Conservation (phyloP, 768 basidiomycete species). For the Lactarius deliciosus region DNA sequence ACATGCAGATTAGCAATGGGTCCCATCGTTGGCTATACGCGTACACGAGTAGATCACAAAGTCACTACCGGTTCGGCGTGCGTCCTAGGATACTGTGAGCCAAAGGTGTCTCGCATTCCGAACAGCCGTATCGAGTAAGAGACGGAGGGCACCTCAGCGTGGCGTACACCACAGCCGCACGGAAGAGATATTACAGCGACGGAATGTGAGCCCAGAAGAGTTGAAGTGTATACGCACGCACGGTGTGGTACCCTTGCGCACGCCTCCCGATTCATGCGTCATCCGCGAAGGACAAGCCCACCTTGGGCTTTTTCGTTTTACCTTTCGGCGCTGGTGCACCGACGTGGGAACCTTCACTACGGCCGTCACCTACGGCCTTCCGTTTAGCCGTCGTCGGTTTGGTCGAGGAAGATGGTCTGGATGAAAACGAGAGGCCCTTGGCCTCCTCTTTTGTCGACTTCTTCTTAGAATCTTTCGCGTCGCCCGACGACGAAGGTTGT, state of each 20-base stretch:
- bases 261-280: slow-evolving; percentile 42
- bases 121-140: not conserved
- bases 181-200: not conserved
- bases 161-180: not conserved
- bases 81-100: not conserved
- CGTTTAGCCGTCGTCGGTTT: slow-evolving; percentile 34
- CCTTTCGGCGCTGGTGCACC: slow-evolving; percentile 41
- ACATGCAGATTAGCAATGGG: not conserved
- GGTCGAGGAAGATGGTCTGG: slow-evolving; percentile 31
- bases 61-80: not conserved
- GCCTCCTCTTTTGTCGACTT: slow-evolving; percentile 22
- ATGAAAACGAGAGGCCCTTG: slow-evolving; percentile 43
- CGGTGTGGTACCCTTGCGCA: not conserved
- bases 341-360: slow-evolving; percentile 32
- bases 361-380: slow-evolving; percentile 38
- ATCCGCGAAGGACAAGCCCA: slow-evolving; percentile 57
- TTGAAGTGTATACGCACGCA: not conserved
- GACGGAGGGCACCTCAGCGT: not conserved
- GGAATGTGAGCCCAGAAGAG: not conserved
- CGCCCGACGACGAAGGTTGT: slow-evolving; percentile 2
- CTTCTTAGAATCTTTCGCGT: slow-evolving; percentile 1
- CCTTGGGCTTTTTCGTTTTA: slow-evolving; percentile 52
- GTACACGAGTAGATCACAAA: not conserved
- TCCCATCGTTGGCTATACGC: not conserved
- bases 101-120: not conserved